A percentile compares a stretch with the other conserved stretches of the same genome.
Evolutionary conservation across 2,329 filamentous ascomycete species (phyloP).

Genomic region (Penicillium sclerotigenum): DNA sequence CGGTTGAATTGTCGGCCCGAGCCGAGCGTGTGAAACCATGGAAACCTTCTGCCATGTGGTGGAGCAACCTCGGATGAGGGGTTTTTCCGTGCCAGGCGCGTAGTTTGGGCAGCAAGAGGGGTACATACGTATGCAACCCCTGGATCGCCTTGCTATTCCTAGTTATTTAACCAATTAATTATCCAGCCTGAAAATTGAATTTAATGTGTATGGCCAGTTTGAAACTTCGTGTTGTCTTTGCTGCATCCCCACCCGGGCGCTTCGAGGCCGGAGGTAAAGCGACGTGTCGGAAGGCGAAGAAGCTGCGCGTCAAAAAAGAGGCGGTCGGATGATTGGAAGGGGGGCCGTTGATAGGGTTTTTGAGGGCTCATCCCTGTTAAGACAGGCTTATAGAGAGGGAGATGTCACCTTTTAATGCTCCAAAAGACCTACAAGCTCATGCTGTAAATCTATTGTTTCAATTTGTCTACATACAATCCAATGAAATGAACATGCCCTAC

Average conservation of each 20-base stretch:
- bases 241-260: no score
- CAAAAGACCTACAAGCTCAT: no score
- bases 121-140: not conserved
- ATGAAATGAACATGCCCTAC: not conserved
- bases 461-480: not conserved
- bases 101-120: no score
- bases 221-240: no score
- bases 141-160: not conserved
- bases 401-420: not conserved
- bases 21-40: not conserved
- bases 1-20: not conserved
- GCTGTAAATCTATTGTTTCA: not conserved
- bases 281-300: no score
- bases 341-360: not conserved
- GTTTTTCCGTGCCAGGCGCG: not conserved
- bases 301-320: no score
- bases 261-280: no score
- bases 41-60: not conserved
- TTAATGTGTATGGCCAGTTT: no score
- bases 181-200: not conserved
- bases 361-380: not conserved
- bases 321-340: no score
- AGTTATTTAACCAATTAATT: not conserved
- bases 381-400: not conserved
- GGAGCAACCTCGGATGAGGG: not conserved